Conservation (phyloP, 495 filamentous ascomycete genomes). For the Penicillium longicatenatum region DNA sequence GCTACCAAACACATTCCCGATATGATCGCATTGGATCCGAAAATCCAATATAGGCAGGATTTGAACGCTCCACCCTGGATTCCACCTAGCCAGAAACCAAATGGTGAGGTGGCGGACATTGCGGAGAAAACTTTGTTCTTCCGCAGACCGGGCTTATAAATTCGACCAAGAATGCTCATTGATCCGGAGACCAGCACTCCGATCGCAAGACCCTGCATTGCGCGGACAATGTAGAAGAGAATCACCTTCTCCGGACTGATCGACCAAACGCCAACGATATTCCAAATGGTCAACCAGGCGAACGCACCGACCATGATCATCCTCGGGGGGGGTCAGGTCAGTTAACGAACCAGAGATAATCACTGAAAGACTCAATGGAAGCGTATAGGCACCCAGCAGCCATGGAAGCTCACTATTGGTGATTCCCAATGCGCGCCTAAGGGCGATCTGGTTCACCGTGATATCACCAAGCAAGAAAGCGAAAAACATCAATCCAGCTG, state of each 20-base stretch:
- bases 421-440: constrained; percentile 38
- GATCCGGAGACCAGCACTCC: constrained; percentile 35
- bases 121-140: constrained; percentile 40
- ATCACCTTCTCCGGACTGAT: constrained; percentile 27
- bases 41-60: constrained; percentile 32
- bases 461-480: constrained; percentile 48
- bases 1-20: constrained; percentile 27
- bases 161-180: constrained; percentile 36
- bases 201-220: constrained; percentile 37
- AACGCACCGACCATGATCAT: constrained; percentile 48
- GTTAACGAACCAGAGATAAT: constrained; percentile 46
- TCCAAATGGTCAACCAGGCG: constrained; percentile 46
- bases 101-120: constrained; percentile 34
- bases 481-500: constrained; percentile 48
- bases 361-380: constrained; percentile 47
- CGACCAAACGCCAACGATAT: constrained; percentile 41
- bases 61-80: constrained; percentile 33
- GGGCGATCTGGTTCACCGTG: constrained; percentile 36
- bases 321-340: constrained; percentile 45
- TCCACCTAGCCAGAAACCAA: constrained; percentile 35
- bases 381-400: constrained; percentile 42
- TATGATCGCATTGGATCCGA: constrained; percentile 33
- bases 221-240: constrained; percentile 36
- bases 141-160: constrained; percentile 34
- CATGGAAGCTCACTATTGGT: constrained; percentile 43